Evolutionary conservation across 176 grass and related monocot species (phyloP).

Genomic region (Eremochloa ophiuroides): DNA sequence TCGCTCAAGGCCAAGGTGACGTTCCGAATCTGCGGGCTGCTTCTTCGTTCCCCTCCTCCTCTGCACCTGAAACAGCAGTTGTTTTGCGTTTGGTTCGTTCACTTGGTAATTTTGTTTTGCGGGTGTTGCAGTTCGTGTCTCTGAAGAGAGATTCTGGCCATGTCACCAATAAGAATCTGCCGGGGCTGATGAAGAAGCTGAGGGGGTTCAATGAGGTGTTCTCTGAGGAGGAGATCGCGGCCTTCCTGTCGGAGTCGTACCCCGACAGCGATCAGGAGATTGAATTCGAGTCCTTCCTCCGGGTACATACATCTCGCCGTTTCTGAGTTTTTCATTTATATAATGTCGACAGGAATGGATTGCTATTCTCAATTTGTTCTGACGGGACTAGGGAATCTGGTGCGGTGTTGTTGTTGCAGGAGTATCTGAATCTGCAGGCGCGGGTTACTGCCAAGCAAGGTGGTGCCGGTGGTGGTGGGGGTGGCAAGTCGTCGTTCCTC

Average conservation of each 20-base stretch:
- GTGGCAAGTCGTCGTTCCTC: conserved; percentile 76
- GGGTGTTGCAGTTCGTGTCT: conserved; percentile 56
- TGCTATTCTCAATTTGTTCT: neutral
- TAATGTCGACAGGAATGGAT: neutral
- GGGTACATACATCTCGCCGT: conserved; percentile 40
- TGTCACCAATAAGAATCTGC: conserved; percentile 73
- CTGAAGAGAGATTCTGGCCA: conserved; percentile 64
- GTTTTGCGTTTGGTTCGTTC: neutral
- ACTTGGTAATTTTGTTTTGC: conserved; percentile 20
- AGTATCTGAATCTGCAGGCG: conserved; percentile 75
- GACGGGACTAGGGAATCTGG: neutral
- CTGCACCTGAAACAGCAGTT: neutral
- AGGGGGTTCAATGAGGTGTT: conserved; percentile 72
- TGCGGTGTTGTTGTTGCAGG: conserved; percentile 31
- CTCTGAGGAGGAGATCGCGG: conserved; percentile 62
- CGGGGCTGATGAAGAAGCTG: conserved; percentile 74
- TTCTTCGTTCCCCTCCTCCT: neutral
- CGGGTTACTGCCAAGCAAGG: conserved; percentile 55
- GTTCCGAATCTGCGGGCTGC: neutral
- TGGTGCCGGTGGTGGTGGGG: neutral
- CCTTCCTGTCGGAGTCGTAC: conserved; percentile 57
- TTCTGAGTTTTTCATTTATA: neutral
- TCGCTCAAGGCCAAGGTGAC: conserved; percentile 84
- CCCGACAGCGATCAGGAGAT: conserved; percentile 68
- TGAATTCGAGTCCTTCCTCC: conserved; percentile 86